Conservation (phyloP, 257 asterid genomes). For the Solanum dulcamara region DNA sequence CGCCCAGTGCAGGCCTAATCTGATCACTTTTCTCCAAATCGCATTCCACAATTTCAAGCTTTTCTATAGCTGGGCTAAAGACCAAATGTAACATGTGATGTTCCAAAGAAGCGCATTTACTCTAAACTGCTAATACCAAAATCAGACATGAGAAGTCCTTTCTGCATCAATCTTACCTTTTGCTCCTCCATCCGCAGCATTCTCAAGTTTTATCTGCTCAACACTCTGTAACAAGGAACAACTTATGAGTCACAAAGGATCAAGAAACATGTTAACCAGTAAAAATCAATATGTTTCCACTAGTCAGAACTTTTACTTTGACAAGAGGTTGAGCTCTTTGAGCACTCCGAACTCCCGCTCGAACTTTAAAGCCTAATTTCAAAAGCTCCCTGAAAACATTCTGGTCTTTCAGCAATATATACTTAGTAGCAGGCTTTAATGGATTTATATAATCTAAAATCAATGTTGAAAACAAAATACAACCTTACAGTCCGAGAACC, state of each 20-base stretch:
- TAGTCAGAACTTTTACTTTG: slow-evolving; percentile 37
- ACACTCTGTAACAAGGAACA: slow-evolving; percentile 50
- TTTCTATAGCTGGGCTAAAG: slow-evolving; percentile 99
- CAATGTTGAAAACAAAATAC: not conserved
- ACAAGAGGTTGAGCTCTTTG: slow-evolving; percentile 81
- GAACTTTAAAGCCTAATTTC: slow-evolving; percentile 67
- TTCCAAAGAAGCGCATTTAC: slow-evolving; percentile 13
- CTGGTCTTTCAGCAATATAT: slow-evolving; percentile 2
- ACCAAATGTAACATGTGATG: slow-evolving; percentile 47
- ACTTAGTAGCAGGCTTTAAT: not conserved
- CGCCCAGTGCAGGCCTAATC: slow-evolving; percentile 60
- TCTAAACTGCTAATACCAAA: not conserved
- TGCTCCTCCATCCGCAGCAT: slow-evolving; percentile 28
- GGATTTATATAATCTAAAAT: not conserved
- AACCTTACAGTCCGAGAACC: slow-evolving; percentile 96
- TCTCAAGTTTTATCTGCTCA: slow-evolving; percentile 49
- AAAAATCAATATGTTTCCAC: not conserved
- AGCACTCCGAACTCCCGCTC: slow-evolving; percentile 79
- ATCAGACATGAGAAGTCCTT: not conserved
- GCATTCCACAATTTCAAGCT: slow-evolving; percentile 91
- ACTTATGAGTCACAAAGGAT: not conserved
- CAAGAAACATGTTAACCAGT: not conserved
- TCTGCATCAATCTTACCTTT: slow-evolving; percentile 42
- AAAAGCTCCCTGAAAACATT: slow-evolving; percentile 72
- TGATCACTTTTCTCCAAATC: slow-evolving; percentile 71